A percentile compares a stretch with the other conserved stretches of the same genome.
Conservation (phyloP, 1,284 basidiomycete genomes). For the Pseudozyma sp. region DNA sequence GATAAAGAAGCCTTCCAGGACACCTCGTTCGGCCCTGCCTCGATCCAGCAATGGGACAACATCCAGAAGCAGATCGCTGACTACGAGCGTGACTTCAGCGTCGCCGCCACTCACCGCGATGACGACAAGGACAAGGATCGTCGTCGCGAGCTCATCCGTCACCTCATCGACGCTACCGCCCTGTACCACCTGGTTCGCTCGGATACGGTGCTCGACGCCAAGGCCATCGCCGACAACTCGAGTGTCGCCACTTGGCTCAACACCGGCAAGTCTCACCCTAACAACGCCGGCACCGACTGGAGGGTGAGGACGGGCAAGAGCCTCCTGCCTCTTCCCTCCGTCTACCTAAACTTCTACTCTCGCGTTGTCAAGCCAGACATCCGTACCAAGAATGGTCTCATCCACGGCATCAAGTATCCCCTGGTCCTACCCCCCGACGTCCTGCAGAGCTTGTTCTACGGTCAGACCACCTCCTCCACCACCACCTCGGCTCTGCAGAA, state of each 20-base stretch:
- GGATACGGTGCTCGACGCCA: slow-evolving; percentile 67
- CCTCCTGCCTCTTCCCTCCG: slow-evolving; percentile 68
- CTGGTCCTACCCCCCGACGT: slow-evolving; percentile 76
- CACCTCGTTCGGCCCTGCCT: slow-evolving; percentile 28
- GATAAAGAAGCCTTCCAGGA: slow-evolving; percentile 23
- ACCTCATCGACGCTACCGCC: slow-evolving; percentile 74
- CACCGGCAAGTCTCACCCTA: slow-evolving; percentile 27
- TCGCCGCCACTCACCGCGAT: slow-evolving; percentile 6
- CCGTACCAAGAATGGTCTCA: slow-evolving; percentile 75
- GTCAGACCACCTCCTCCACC: slow-evolving; percentile 74
- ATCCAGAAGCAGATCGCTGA: slow-evolving; percentile 43
- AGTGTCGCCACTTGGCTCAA: slow-evolving; percentile 75
- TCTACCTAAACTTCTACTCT: slow-evolving; percentile 75
- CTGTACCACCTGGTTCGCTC: slow-evolving; percentile 76
- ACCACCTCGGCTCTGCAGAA: slow-evolving; percentile 68
- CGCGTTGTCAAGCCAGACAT: slow-evolving; percentile 71
- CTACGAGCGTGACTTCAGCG: slow-evolving; percentile 26
- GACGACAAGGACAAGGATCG: slow-evolving; percentile 73
- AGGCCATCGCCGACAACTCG: slow-evolving; percentile 74
- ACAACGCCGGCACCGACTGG: slow-evolving; percentile 72
- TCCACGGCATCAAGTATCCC: slow-evolving; percentile 76
- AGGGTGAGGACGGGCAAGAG: slow-evolving; percentile 74
- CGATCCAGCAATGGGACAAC: slow-evolving; percentile 35
- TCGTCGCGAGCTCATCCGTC: slow-evolving; percentile 71
- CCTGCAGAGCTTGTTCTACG: slow-evolving; percentile 75